These are phyloP conservation scores for Rhizopogon vinicolor DNA, from an alignment of 768 basidiomycete species.

Conservation along the genomic window DNA sequence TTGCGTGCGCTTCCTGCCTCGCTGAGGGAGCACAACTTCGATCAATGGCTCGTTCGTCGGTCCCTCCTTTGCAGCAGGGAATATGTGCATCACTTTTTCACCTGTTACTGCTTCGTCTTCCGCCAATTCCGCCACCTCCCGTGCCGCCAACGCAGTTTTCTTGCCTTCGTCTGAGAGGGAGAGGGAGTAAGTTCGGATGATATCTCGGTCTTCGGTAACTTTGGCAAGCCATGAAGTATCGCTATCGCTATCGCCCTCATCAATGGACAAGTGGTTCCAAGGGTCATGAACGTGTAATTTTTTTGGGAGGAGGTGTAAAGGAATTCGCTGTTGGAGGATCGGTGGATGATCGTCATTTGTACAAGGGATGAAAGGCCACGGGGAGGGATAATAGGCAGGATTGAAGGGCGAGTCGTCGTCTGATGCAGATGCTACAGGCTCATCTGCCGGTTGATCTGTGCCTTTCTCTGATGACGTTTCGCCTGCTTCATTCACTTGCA, in stretches of 20 bases:
- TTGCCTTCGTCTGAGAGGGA: neutral
- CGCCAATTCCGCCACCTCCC: constrained; percentile 3
- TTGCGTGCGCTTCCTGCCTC: constrained; percentile 12
- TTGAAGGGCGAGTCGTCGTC: constrained; percentile 24
- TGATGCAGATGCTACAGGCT: neutral
- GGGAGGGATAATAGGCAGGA: constrained; percentile 31
- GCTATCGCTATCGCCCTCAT: neutral
- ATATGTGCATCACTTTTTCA: constrained; percentile 15
- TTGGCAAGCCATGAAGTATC: constrained; percentile 22
- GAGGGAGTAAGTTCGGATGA: constrained; percentile 28
- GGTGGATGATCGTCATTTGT: constrained; percentile 14
- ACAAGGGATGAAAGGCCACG: constrained; percentile 40
- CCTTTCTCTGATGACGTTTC: neutral
- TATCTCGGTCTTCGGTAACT: constrained; percentile 15
- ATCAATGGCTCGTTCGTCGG: constrained; percentile 22
- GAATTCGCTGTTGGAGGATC: constrained; percentile 29
- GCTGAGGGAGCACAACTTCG: constrained; percentile 26
- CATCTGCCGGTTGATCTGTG: neutral
- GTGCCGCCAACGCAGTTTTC: neutral
- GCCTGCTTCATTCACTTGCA: no score
- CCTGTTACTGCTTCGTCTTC: constrained; percentile 11
- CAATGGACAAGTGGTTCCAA: constrained; percentile 26
- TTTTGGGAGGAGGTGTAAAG: constrained; percentile 32
- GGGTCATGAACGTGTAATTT: constrained; percentile 43
- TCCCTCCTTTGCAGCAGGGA: constrained; percentile 12